A percentile compares a stretch with the other conserved stretches of the same genome.
Evolutionary conservation across 805 yeast genomes (phyloP).

Genomic region (Torulaspora quercuum): DNA sequence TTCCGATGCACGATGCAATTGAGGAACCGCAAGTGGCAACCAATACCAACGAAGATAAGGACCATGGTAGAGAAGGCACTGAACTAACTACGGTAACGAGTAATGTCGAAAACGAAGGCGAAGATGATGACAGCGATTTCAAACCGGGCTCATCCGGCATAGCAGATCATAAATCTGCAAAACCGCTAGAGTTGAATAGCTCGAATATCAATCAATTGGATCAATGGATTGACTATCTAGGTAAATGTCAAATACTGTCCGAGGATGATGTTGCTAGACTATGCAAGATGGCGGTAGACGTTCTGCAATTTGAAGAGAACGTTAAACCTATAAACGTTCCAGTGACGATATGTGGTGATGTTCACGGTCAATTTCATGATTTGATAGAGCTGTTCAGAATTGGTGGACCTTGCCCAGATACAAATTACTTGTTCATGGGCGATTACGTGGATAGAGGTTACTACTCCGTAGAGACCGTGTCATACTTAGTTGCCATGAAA

Average conservation of each 20-base stretch:
- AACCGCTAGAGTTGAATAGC: constrained; percentile 40
- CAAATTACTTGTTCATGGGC: constrained; percentile 85
- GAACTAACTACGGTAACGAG: constrained; percentile 19
- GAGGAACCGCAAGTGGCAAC: constrained; percentile 36
- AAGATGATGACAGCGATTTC: constrained; percentile 27
- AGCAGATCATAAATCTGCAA: constrained; percentile 39
- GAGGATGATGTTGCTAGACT: constrained; percentile 76
- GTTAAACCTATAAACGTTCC: constrained; percentile 95
- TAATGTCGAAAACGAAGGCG: constrained; percentile 30
- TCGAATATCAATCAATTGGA: constrained; percentile 68
- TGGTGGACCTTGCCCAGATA: constrained; percentile 91
- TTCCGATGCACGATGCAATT: constrained; percentile 78
- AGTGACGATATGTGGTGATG: constrained; percentile 96
- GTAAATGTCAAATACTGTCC: constrained; percentile 73
- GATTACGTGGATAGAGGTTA: constrained; percentile 85
- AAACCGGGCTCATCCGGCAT: constrained; percentile 39
- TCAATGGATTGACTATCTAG: constrained; percentile 78
- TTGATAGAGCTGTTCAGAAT: constrained; percentile 87
- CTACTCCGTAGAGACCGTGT: constrained; percentile 87
- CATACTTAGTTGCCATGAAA: constrained; percentile 85
- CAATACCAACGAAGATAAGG: constrained; percentile 33
- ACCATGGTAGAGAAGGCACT: constrained; percentile 9
- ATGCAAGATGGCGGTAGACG: constrained; percentile 90
- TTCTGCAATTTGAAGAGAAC: constrained; percentile 84
- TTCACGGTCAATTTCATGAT: constrained; percentile 95